These are phyloP conservation scores for Fistulifera pelliculosa DNA, from an alignment of 108 stramenopile genomes.

Conservation along the genomic window DNA sequence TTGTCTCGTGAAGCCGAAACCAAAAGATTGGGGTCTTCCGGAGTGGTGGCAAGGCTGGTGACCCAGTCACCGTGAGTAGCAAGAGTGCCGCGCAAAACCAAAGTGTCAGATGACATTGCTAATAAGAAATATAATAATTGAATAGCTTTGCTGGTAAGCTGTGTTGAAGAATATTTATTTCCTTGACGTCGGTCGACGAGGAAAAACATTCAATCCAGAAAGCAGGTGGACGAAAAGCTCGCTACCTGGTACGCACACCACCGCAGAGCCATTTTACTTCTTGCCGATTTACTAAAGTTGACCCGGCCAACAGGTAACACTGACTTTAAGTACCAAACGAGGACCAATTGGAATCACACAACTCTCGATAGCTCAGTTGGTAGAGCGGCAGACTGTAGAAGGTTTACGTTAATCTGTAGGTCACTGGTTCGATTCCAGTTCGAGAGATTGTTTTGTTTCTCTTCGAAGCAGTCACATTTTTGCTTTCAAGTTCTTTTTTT, in stretches of 20 bases:
- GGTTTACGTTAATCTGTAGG: conserved; percentile 2
- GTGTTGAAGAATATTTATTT: too few relatives aligned
- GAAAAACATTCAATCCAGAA: too few relatives aligned
- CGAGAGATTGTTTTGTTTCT: conserved; percentile 1
- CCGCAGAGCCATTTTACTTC: neutral
- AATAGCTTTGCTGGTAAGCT: too few relatives aligned
- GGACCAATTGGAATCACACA: too few relatives aligned
- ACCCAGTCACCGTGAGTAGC: conserved; percentile 97
- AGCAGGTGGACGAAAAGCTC: conserved; percentile 1
- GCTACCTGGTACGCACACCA: neutral
- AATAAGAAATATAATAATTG: too few relatives aligned
- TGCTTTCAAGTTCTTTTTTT: too few relatives aligned
- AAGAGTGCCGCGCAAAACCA: conserved; percentile 88
- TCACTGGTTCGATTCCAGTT: conserved; percentile 1
- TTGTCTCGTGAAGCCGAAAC: conserved; percentile 96
- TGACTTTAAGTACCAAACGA: too few relatives aligned
- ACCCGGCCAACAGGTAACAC: too few relatives aligned
- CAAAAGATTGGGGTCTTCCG: conserved; percentile 96
- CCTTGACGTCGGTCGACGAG: too few relatives aligned
- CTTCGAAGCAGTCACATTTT: too few relatives aligned
- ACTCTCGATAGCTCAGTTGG: conserved; percentile 6
- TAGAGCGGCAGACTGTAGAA: conserved; percentile 5
- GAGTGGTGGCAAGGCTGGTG: conserved; percentile 97
- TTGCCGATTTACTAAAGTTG: neutral
- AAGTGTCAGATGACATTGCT: conserved; percentile 59